phyloP scores from a whole-genome alignment of 345 rosid genomes.

The Hibiscus mutabilis region DNA sequence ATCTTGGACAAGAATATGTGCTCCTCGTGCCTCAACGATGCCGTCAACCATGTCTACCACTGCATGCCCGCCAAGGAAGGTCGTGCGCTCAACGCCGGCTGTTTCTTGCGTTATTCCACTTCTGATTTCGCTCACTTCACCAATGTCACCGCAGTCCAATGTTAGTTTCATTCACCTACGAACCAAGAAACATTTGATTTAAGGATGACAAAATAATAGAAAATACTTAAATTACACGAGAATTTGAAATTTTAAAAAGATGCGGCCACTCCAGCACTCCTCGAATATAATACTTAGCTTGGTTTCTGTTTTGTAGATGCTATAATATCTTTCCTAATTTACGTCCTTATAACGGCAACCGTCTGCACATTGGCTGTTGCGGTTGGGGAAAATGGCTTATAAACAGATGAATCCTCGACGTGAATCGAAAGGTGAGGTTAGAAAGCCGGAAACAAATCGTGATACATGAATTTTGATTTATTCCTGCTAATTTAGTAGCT shows the following conservation, averaged over 20 bases:
- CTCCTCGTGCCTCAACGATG: slow-evolving; percentile 38
- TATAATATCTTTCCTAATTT: neutral
- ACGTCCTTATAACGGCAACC: neutral
- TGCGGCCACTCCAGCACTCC: too few relatives aligned
- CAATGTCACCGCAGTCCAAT: neutral
- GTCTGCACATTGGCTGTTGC: neutral
- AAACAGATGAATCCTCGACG: neutral
- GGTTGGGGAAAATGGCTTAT: neutral
- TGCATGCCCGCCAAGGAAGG: slow-evolving; percentile 44
- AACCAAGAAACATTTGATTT: too few relatives aligned
- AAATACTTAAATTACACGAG: too few relatives aligned
- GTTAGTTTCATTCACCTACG: neutral
- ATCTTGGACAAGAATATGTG: slow-evolving; percentile 37
- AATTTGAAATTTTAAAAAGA: too few relatives aligned
- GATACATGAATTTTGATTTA: too few relatives aligned
- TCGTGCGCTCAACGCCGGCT: slow-evolving; percentile 56
- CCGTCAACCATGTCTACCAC: slow-evolving; percentile 33
- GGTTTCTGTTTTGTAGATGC: neutral
- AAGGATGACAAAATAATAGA: too few relatives aligned
- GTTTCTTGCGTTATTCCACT: slow-evolving; percentile 52
- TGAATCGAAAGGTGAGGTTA: neutral
- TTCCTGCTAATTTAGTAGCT: too few relatives aligned
- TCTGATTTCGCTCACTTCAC: neutral
- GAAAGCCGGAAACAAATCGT: too few relatives aligned
- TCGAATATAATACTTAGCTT: too few relatives aligned